Base-by-base conservation (phyloP, 1,284 basidiomycete genomes). In the Apiotrichum gracile region DNA sequence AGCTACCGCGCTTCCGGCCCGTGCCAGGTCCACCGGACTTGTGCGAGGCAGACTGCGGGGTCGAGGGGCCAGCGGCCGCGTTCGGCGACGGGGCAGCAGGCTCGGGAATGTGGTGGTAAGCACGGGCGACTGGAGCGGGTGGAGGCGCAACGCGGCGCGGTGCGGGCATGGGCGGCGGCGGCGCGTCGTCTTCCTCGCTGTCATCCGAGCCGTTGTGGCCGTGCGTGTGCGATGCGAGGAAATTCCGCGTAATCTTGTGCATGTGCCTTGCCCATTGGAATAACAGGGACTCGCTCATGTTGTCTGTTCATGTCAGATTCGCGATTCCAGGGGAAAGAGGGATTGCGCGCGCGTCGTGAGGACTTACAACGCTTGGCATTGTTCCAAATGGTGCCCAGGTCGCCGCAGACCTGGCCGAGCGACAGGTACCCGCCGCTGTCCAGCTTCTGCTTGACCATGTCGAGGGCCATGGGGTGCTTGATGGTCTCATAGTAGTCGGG, bases 401-500 rank as follows among this genome's bases (percentile, higher is more conserved):
- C 71, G 22, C 54, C 46, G 35, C 57, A 61, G 31, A 73, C 71
- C 5, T 64, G 67, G 26, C 61, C 59, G 22, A 73, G 54, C 0
- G 63, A 67, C 14, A 62, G 49, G 47, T 73, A 73, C 40, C 51
- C 46, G 5, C 38, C 47, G 9, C 50, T 44, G 7, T 67, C 60
- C 9, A 74, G 68, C 57, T 65, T 70, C 12, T 58, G 48, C 9
- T 68, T 56, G 14, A 73, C 66, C 33, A 63, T 66, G 33, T 72
- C 66, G 34, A 74, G 64, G 31, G 65, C 65, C 63, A 73, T 66
- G 13, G 72, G 72, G 46, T 70, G 63, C 56, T 73, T 72, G 59
- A 74, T 74, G 10, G 61, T 67, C 43, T 68, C 67, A 46, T 73
- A 74, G 53, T 74, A 74, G 39, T 74, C 72, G 8, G 71, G 70